Conservation (phyloP, 1,139 yeast genomes). For the Yamadazyma mexicana region DNA sequence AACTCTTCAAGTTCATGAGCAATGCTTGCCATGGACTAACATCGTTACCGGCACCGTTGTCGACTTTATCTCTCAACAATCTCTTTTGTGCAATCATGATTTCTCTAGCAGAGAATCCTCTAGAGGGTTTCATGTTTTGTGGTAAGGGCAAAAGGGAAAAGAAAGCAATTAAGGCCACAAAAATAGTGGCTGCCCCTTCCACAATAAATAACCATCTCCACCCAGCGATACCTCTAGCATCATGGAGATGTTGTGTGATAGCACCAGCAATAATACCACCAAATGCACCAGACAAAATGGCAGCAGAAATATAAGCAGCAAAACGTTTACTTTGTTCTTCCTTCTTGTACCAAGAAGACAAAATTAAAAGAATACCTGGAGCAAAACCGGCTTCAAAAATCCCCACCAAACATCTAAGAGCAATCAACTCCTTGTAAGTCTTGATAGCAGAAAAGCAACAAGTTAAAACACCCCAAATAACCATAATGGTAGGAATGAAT, state of each 20-base stretch:
- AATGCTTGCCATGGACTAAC: conserved; percentile 9
- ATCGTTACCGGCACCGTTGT: conserved; percentile 9
- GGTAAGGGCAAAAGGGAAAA: conserved; percentile 17
- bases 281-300: conserved; percentile 20
- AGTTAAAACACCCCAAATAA: conserved; percentile 25
- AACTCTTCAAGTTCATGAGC: conserved; percentile 7
- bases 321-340: conserved; percentile 23
- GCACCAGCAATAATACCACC: conserved; percentile 18
- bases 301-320: conserved; percentile 23
- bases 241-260: conserved; percentile 24
- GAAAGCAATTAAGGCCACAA: conserved; percentile 28
- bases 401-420: conserved; percentile 25
- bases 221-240: conserved; percentile 22
- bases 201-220: conserved; percentile 42
- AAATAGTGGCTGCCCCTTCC: conserved; percentile 32
- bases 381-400: conserved; percentile 27
- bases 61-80: conserved; percentile 10
- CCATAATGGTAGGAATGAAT: conserved; percentile 27
- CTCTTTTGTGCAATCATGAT: conserved; percentile 8
- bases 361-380: conserved; percentile 23
- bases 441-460: conserved; percentile 21
- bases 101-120: conserved; percentile 11
- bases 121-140: conserved; percentile 9
- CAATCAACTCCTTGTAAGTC: conserved; percentile 20
- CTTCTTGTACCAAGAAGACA: conserved; percentile 24